Percentiles rank a stretch among this genome's conserved stretches.
phyloP scores from a whole-genome alignment of 768 basidiomycete genomes.

The Kwoniella mangroviensis region DNA sequence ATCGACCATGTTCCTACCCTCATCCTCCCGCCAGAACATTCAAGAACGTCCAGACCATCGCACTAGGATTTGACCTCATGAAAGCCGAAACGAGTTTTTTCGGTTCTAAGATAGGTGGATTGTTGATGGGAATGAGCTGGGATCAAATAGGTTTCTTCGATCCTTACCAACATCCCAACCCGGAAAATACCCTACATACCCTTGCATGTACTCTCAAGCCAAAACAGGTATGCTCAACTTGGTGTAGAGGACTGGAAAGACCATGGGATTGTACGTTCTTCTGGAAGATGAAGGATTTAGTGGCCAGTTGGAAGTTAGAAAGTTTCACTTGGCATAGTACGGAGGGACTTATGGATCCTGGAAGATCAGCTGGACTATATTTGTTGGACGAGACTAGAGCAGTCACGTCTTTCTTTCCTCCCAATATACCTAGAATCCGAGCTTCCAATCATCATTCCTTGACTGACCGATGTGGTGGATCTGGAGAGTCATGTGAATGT shows the following conservation, averaged over 20 bases:
- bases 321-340: conserved; percentile 7
- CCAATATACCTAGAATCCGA: neutral
- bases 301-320: neutral
- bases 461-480: neutral
- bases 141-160: neutral
- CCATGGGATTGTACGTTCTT: neutral
- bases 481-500: neutral
- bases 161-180: neutral
- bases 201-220: neutral
- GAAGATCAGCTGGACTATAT: neutral
- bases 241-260: neutral
- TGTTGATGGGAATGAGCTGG: neutral
- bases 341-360: neutral
- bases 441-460: neutral
- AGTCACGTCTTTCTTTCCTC: neutral
- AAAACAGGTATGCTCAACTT: neutral
- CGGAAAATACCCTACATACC: neutral
- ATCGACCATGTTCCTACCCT: neutral
- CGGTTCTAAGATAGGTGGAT: neutral
- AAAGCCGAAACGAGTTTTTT: too few species aligned
- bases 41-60: neutral
- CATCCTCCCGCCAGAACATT: neutral
- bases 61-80: conserved; percentile 1
- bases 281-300: neutral
- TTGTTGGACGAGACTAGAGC: neutral